Evolutionary conservation across 306 rosid genomes (phyloP).

Genomic region (Hippophae rhamnoides): DNA sequence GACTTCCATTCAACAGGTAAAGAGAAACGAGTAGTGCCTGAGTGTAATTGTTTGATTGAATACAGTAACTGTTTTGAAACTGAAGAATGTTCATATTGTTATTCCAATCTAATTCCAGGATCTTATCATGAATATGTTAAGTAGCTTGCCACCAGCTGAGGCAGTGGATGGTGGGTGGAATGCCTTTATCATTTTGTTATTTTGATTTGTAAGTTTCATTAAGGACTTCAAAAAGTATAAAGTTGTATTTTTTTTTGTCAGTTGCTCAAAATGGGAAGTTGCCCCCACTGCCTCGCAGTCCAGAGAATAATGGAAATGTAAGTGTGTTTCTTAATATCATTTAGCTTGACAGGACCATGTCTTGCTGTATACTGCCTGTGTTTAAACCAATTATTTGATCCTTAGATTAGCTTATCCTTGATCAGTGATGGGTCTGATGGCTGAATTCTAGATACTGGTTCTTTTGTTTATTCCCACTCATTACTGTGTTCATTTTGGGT

Average conservation of each 20-base stretch:
- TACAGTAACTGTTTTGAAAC: constrained; percentile 3
- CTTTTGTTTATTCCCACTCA: neutral
- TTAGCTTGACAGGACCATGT: neutral
- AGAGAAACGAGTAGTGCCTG: constrained; percentile 7
- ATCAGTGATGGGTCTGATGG: no score
- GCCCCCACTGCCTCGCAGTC: constrained; percentile 70
- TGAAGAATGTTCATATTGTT: constrained; percentile 12
- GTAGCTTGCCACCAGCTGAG: constrained; percentile 65
- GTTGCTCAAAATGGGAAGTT: constrained; percentile 63
- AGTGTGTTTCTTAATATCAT: constrained; percentile 19
- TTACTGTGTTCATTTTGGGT: neutral
- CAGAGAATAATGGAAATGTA: constrained; percentile 84
- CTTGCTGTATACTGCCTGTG: neutral
- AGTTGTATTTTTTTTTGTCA: no score
- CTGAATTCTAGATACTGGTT: no score
- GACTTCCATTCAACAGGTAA: constrained; percentile 90
- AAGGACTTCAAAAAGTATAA: constrained; percentile 1
- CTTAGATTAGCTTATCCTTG: no score
- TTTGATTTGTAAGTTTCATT: no score
- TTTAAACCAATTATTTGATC: no score
- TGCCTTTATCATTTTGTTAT: neutral
- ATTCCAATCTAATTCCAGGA: constrained; percentile 50
- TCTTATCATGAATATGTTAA: constrained; percentile 64
- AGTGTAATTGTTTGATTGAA: constrained; percentile 10
- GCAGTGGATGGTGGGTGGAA: constrained; percentile 64